Evolutionary conservation across 129 eudicot genomes (phyloP).

Genomic region (Tanacetum coccineum): DNA sequence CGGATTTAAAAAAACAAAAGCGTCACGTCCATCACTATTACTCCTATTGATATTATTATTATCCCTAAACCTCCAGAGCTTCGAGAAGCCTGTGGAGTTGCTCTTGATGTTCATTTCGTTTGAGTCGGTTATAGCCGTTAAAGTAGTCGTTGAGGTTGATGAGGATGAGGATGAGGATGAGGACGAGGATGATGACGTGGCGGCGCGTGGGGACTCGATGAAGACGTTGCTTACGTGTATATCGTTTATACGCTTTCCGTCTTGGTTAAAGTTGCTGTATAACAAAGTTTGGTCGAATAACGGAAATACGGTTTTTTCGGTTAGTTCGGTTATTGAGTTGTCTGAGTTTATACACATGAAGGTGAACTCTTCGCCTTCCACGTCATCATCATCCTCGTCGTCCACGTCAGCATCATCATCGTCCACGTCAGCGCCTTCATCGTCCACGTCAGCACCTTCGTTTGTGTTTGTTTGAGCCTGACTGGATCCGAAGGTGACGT

Average conservation of each 20-base stretch:
- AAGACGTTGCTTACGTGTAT: slow-evolving; percentile 52
- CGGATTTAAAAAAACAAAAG: slow-evolving; percentile 66
- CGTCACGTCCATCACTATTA: slow-evolving; percentile 86
- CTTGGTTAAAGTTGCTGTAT: slow-evolving; percentile 17
- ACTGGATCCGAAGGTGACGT: slow-evolving; percentile 14
- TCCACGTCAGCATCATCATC: too few species aligned
- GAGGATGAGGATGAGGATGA: slow-evolving; percentile 23
- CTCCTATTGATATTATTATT: slow-evolving; percentile 53
- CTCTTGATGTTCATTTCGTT: slow-evolving; percentile 63
- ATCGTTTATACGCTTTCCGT: slow-evolving; percentile 24
- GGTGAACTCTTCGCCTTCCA: slow-evolving; percentile 55
- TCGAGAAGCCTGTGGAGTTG: slow-evolving; percentile 95
- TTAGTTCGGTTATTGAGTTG: too few species aligned
- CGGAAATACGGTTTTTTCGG: slow-evolving; percentile 34
- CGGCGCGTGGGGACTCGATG: slow-evolving; percentile 23
- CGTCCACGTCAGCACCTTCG: too few species aligned
- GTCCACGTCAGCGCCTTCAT: too few species aligned
- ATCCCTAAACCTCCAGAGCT: slow-evolving; percentile 75
- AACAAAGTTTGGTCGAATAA: slow-evolving; percentile 46
- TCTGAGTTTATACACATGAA: slow-evolving; percentile 28
- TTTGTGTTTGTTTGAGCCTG: too few species aligned
- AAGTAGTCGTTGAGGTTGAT: background rate
- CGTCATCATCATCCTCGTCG: slow-evolving; percentile 9
- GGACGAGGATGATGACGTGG: slow-evolving; percentile 14
- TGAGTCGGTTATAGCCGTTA: too few species aligned